These are phyloP conservation scores for Calvatia gigantea DNA, from an alignment of 768 basidiomycete genomes.

Conservation along the genomic window DNA sequence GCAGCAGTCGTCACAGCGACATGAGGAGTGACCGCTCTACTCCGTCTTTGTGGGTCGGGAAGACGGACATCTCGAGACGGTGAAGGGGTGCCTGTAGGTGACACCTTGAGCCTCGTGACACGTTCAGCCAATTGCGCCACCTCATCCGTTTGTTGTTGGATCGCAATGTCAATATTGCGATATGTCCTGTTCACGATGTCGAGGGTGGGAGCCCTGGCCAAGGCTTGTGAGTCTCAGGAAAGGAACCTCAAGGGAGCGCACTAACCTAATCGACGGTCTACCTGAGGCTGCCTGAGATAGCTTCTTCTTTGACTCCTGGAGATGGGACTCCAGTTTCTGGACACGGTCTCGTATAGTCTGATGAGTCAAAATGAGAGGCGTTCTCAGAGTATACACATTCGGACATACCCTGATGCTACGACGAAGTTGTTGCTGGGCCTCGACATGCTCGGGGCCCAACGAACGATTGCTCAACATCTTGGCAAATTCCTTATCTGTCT, in stretches of 20 bases:
- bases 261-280: constrained; percentile 60
- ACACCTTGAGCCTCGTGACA: constrained; percentile 46
- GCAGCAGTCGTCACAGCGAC: constrained; percentile 76
- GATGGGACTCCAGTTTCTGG: constrained; percentile 74
- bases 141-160: constrained; percentile 58
- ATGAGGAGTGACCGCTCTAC: constrained; percentile 51
- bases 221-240: not conserved
- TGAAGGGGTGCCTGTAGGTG: constrained; percentile 17
- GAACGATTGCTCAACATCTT: constrained; percentile 70
- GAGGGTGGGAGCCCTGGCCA: constrained; percentile 69
- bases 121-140: constrained; percentile 50
- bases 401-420: constrained; percentile 63
- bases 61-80: constrained; percentile 38
- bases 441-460: constrained; percentile 87
- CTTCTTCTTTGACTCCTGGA: constrained; percentile 68
- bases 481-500: constrained; percentile 74
- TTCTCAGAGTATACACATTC: not conserved
- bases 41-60: constrained; percentile 33
- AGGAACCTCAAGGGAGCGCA: constrained; percentile 7
- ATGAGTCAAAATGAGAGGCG: not conserved
- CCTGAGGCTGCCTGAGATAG: constrained; percentile 59
- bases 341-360: constrained; percentile 72
- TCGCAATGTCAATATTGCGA: constrained; percentile 76
- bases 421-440: constrained; percentile 75
- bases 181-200: constrained; percentile 84